phyloP scores from a whole-genome alignment of 768 basidiomycete species.

The Lactarius evosmus region DNA sequence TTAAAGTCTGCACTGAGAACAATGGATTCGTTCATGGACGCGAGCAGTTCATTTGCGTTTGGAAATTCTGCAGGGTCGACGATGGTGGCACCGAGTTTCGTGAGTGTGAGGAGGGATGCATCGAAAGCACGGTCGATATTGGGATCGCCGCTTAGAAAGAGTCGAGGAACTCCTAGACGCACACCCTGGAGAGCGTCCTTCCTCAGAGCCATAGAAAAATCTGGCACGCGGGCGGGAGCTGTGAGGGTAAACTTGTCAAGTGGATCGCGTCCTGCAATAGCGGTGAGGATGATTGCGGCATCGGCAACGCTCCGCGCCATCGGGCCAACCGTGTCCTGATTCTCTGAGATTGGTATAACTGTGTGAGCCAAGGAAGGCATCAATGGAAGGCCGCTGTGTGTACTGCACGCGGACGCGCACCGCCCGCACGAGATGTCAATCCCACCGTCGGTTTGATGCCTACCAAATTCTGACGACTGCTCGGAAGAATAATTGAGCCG shows the following conservation, averaged over 20 bases:
- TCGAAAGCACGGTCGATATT: slow-evolving; percentile 40
- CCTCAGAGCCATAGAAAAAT: slow-evolving; percentile 54
- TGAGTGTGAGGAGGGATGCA: slow-evolving; percentile 38
- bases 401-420: slow-evolving; percentile 32
- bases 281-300: slow-evolving; percentile 51
- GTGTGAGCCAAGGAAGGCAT: not conserved
- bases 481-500: slow-evolving; percentile 47
- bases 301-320: slow-evolving; percentile 53
- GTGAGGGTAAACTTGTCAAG: slow-evolving; percentile 42
- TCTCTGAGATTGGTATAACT: slow-evolving; percentile 51
- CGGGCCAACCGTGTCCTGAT: slow-evolving; percentile 61
- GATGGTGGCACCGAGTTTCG: slow-evolving; percentile 46
- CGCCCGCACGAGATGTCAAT: slow-evolving; percentile 56
- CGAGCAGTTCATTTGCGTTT: slow-evolving; percentile 46
- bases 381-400: not conserved
- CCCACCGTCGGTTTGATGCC: slow-evolving; percentile 63
- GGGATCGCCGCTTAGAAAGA: slow-evolving; percentile 32
- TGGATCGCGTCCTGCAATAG: slow-evolving; percentile 45
- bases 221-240: slow-evolving; percentile 50
- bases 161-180: slow-evolving; percentile 46
- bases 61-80: slow-evolving; percentile 64
- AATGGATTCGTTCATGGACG: slow-evolving; percentile 49
- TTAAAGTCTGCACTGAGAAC: slow-evolving; percentile 59
- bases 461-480: slow-evolving; percentile 50
- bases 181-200: slow-evolving; percentile 45